phyloP scores from a whole-genome alignment of 2,329 filamentous ascomycete species.

The Claviceps spartinae region DNA sequence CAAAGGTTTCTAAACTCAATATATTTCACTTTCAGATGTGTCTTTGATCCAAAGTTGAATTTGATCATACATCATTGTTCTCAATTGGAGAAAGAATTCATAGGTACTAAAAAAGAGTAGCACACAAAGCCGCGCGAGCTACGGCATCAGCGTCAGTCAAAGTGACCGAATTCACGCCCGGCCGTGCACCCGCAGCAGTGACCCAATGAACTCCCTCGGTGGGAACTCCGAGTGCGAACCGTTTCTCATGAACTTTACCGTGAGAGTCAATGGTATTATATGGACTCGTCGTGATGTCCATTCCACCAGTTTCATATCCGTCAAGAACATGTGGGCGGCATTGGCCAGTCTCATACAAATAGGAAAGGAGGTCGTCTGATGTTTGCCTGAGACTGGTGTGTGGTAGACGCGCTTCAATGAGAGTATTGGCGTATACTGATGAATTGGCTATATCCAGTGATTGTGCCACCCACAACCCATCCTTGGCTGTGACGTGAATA shows the following conservation, averaged over 20 bases:
- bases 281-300: slow-evolving; percentile 3
- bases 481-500: background rate
- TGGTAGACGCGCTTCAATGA: slow-evolving; percentile 4
- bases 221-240: slow-evolving; percentile 3
- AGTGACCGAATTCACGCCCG: slow-evolving; percentile 5
- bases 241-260: slow-evolving; percentile 1
- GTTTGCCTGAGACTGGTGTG: slow-evolving; percentile 1
- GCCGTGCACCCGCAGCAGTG: slow-evolving; percentile 3
- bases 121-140: slow-evolving; percentile 3
- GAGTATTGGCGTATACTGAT: background rate
- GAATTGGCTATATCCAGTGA: slow-evolving; percentile 1
- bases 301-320: slow-evolving; percentile 3
- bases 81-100: too few relatives aligned
- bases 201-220: slow-evolving; percentile 6
- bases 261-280: background rate
- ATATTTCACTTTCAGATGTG: too few relatives aligned
- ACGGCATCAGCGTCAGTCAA: slow-evolving; percentile 4
- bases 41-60: too few relatives aligned
- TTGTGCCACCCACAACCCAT: background rate
- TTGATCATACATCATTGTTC: too few relatives aligned
- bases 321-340: slow-evolving; percentile 4
- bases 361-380: slow-evolving; percentile 1
- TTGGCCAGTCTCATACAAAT: slow-evolving; percentile 1
- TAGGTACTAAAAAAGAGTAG: background rate
- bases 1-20: too few relatives aligned